Base-by-base conservation (phyloP, 148 eudicot species). In the Diospyros kaki region DNA sequence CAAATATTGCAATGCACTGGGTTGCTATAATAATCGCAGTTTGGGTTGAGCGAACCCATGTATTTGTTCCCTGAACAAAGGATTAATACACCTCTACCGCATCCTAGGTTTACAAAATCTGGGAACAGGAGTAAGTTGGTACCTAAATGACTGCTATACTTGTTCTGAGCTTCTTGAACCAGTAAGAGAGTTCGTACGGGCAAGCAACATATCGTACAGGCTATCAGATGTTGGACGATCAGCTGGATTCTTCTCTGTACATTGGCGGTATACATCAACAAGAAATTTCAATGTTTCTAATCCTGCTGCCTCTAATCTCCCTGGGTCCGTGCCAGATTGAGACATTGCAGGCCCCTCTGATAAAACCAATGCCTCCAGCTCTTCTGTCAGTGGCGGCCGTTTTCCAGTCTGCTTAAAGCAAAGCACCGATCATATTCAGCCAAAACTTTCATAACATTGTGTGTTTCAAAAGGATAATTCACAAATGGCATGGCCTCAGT, bases 171-270 rank as follows among this genome's bases (percentile, higher is more conserved):
- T 73, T 54, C 66, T 52, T 74, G 83, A 76, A 62, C 73, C 52
- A 50, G 58, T 51, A 56, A 79, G 45, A 48, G 93, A 78, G 73
- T 64, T 84, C 38, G 81, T 86, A 70, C 84, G 83, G 3, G 78
- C 75, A 66, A 74, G 74, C 78, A 93, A 71, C 81, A 83, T 77
- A 56, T 87, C 80, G 51, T 94, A 86, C 58, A 92, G 70, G 59
- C 76, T 77, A 54, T 81, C 80, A 8, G 98, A 93, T 2, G 86
- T 80, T 43, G 98, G 98, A 13, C 97, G 98, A 66, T 90, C 90
- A 63, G 75, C 45, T 13, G 97, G 96, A 82, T 84, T 80, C 45
- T 80, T 83, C 75, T 85, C 75, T 12, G 93, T 92, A 74, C 98
- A 94, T 58, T 46, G 73, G 80, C 68, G 79, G 79, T 82, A 94